Percentiles rank a stretch among this genome's conserved stretches.
These are phyloP conservation scores for Ophiostoma himal-ulmi DNA, from an alignment of 2,329 filamentous ascomycete genomes.

Conservation along the genomic window DNA sequence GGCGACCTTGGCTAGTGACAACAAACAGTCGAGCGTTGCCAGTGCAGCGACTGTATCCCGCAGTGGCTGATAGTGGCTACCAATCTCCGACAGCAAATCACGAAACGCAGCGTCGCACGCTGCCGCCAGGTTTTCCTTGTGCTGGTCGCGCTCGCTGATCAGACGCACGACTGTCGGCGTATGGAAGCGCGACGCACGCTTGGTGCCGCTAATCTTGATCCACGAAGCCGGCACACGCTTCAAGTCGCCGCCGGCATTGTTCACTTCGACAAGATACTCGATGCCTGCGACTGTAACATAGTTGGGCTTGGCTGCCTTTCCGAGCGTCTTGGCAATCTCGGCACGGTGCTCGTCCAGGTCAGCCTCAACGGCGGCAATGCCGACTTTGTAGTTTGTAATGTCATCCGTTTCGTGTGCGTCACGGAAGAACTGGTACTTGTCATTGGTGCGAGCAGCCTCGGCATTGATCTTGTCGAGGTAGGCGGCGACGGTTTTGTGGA, in stretches of 20 bases:
- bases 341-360: conserved; percentile 73
- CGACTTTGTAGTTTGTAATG: conserved; percentile 81
- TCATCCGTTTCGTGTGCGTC: conserved; percentile 82
- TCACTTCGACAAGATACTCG: conserved; percentile 89
- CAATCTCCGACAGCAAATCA: conserved; percentile 65
- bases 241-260: conserved; percentile 60
- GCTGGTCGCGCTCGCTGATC: conserved; percentile 82
- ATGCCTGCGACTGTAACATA: conserved; percentile 86
- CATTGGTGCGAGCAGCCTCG: conserved; percentile 73
- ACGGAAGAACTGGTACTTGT: conserved; percentile 91
- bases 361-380: conserved; percentile 86
- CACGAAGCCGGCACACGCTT: conserved; percentile 89
- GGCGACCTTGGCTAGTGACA: conserved; percentile 80
- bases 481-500: conserved; percentile 63
- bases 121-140: conserved; percentile 86
- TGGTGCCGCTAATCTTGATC: conserved; percentile 91
- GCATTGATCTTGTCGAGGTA: conserved; percentile 83
- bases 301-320: conserved; percentile 57
- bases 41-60: conserved; percentile 83
- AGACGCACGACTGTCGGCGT: conserved; percentile 82
- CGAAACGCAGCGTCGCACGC: conserved; percentile 82
- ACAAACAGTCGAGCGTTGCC: conserved; percentile 80
- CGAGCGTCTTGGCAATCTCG: conserved; percentile 65
- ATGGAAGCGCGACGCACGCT: conserved; percentile 87
- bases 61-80: conserved; percentile 79